Conservation (phyloP, 306 rosid genomes). For the Lagenaria siceraria region DNA sequence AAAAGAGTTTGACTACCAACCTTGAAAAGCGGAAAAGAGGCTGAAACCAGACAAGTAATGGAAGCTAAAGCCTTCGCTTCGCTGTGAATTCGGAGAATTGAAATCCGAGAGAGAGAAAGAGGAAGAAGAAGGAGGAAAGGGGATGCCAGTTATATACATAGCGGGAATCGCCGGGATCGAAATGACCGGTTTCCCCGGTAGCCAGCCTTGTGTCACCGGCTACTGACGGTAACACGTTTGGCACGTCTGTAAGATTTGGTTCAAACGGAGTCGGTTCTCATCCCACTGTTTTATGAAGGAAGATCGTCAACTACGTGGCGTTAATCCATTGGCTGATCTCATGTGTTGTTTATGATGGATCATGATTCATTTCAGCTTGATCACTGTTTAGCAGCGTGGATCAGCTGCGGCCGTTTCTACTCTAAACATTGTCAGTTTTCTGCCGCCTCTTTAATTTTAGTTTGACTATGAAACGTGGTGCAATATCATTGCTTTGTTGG, state of each 20-base stretch:
- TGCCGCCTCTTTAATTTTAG: not conserved
- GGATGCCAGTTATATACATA: slow-evolving; percentile 20
- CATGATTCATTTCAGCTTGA: not conserved
- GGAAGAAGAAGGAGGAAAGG: not conserved
- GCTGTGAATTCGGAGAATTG: slow-evolving; percentile 3
- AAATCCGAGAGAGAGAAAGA: not conserved
- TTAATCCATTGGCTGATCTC: not conserved
- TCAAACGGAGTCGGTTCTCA: slow-evolving; percentile 16
- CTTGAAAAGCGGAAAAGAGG: not conserved
- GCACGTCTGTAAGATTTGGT: slow-evolving; percentile 9
- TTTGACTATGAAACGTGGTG: not conserved
- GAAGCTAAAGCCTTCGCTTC: slow-evolving; percentile 7
- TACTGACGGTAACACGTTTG: not conserved
- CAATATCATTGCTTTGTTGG: not conserved
- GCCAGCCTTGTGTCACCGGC: slow-evolving; percentile 15
- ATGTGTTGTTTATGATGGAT: slow-evolving; percentile 7
- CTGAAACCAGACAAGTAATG: not conserved
- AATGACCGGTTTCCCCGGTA: slow-evolving; percentile 23
- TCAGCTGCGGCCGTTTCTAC: not conserved
- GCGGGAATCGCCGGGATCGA: slow-evolving; percentile 25
- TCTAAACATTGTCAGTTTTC: too few species aligned
- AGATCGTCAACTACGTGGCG: slow-evolving; percentile 15
- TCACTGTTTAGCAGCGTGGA: not conserved
- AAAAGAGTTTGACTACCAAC: slow-evolving; percentile 15
- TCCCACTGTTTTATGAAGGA: slow-evolving; percentile 12